These are phyloP conservation scores for Blastobotrys mokoenaii DNA, from an alignment of 805 yeast genomes.

Conservation along the genomic window DNA sequence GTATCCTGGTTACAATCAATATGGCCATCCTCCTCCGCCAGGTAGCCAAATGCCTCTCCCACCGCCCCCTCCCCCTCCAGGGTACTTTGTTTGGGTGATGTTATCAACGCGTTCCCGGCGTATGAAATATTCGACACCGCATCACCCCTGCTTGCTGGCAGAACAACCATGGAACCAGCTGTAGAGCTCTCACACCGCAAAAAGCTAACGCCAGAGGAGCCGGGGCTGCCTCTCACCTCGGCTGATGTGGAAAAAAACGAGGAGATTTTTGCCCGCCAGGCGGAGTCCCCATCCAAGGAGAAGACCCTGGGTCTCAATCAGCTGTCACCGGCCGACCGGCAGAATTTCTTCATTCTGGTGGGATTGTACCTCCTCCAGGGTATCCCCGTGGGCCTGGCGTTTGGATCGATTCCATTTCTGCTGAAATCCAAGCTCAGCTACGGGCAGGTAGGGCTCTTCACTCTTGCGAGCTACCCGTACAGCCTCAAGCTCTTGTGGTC, in stretches of 20 bases:
- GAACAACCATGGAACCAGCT: no score
- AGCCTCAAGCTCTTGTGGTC: constrained; percentile 90
- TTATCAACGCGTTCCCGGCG: no score
- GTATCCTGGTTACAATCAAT: no score
- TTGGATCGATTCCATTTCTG: constrained; percentile 88
- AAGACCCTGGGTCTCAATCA: constrained; percentile 20
- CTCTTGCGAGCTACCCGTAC: constrained; percentile 91
- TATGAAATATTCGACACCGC: no score
- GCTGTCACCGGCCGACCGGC: constrained; percentile 44
- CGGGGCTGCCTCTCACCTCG: constrained; percentile 12
- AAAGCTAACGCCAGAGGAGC: constrained; percentile 7
- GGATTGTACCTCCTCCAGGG: constrained; percentile 82
- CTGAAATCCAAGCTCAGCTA: constrained; percentile 75
- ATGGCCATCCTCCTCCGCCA: no score
- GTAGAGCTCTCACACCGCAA: constrained; percentile 14
- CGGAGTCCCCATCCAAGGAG: neutral
- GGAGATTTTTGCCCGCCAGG: neutral
- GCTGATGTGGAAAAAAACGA: constrained; percentile 10
- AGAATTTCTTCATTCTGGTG: constrained; percentile 66
- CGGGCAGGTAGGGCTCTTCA: constrained; percentile 83
- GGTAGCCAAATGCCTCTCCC: no score
- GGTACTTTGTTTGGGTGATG: no score
- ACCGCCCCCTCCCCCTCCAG: no score
- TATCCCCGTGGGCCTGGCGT: constrained; percentile 92
- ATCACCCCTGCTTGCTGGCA: no score